These are phyloP conservation scores for Starmerella gropengiesseri DNA, from an alignment of 805 yeast species.

Conservation along the genomic window DNA sequence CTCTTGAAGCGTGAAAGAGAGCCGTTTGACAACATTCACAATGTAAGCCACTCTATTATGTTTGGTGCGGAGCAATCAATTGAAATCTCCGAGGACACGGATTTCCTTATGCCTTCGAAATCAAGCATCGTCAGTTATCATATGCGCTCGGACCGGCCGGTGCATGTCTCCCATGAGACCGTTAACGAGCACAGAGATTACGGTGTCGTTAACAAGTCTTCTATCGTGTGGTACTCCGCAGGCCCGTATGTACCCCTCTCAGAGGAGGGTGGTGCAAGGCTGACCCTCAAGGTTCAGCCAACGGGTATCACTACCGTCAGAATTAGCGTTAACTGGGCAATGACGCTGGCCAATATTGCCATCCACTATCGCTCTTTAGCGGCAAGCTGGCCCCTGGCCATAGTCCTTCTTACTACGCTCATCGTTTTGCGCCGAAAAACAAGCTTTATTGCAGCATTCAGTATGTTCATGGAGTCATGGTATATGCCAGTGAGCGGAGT, in stretches of 20 bases:
- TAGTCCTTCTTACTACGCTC: constrained; percentile 26
- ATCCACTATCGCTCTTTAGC: constrained; percentile 62
- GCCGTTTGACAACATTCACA: background rate
- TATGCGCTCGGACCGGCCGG: constrained; percentile 8
- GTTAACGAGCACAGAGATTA: constrained; percentile 22
- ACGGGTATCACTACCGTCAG: background rate
- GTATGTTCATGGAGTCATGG: background rate
- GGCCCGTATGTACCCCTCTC: constrained; percentile 24
- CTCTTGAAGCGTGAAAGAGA: constrained; percentile 8
- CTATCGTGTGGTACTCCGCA: constrained; percentile 24
- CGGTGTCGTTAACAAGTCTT: constrained; percentile 6
- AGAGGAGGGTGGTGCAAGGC: background rate
- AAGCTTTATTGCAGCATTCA: constrained; percentile 31
- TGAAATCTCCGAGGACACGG: constrained; percentile 3
- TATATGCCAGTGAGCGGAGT: constrained; percentile 18
- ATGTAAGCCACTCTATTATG: constrained; percentile 9
- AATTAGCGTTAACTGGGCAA: constrained; percentile 38
- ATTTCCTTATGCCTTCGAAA: constrained; percentile 16
- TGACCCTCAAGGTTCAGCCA: constrained; percentile 1
- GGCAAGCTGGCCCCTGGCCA: constrained; percentile 43
- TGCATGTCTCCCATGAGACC: constrained; percentile 18
- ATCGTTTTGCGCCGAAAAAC: background rate
- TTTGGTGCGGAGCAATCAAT: background rate
- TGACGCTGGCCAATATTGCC: constrained; percentile 57
- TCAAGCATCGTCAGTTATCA: constrained; percentile 21